A percentile compares a stretch with the other conserved stretches of the same genome.
Conservation (phyloP, 768 basidiomycete species). For the Auriscalpium vulgare region DNA sequence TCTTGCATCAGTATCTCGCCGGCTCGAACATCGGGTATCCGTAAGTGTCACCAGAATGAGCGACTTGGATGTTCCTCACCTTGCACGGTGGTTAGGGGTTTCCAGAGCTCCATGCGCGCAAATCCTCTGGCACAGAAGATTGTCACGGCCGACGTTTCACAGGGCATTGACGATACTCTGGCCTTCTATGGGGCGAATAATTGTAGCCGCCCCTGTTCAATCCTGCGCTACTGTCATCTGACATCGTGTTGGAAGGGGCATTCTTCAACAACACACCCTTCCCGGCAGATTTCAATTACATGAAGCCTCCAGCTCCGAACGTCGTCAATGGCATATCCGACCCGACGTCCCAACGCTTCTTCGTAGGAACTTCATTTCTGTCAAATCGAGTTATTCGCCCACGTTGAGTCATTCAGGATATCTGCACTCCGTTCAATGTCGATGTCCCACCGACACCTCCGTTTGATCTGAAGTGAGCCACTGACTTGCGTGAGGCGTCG, state of each 20-base stretch:
- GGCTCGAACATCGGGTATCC: slow-evolving; percentile 42
- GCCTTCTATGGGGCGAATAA: slow-evolving; percentile 45
- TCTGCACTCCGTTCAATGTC: slow-evolving; percentile 22
- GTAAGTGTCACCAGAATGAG: slow-evolving; percentile 25
- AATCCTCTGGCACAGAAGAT: slow-evolving; percentile 55
- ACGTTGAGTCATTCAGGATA: slow-evolving; percentile 18
- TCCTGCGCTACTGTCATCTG: background rate
- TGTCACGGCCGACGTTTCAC: slow-evolving; percentile 40
- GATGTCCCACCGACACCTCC: slow-evolving; percentile 1
- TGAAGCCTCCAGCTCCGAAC: slow-evolving; percentile 19
- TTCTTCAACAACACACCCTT: slow-evolving; percentile 25
- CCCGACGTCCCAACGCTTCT: slow-evolving; percentile 26
- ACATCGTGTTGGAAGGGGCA: slow-evolving; percentile 12
- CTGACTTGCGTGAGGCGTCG: background rate
- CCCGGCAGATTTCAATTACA: slow-evolving; percentile 22
- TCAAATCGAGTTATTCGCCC: background rate
- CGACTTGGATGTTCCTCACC: background rate
- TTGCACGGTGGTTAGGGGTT: slow-evolving; percentile 33
- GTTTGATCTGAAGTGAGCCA: slow-evolving; percentile 8
- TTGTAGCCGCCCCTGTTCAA: slow-evolving; percentile 27
- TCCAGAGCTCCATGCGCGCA: slow-evolving; percentile 44
- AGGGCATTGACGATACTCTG: slow-evolving; percentile 28
- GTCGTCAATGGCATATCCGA: slow-evolving; percentile 23
- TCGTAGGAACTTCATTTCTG: slow-evolving; percentile 15
- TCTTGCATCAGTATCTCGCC: slow-evolving; percentile 49